phyloP scores from a whole-genome alignment of 306 rosid genomes.

The Glycine soja region DNA sequence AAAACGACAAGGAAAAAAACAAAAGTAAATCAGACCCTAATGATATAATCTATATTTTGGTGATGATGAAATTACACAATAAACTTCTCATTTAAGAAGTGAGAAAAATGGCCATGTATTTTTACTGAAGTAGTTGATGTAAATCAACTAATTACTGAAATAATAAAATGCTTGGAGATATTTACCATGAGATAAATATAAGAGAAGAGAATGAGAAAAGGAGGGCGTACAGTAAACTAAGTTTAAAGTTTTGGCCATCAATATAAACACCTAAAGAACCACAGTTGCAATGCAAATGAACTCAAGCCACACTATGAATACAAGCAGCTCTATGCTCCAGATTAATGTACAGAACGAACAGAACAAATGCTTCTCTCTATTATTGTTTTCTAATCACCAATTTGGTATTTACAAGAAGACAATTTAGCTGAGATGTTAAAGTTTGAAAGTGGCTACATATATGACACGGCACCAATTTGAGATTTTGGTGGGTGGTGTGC shows the following conservation, averaged over 20 bases:
- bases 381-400: background rate
- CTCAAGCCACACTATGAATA: background rate
- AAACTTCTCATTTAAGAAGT: constrained; percentile 20
- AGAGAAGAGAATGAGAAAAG: background rate
- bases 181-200: background rate
- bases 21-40: constrained; percentile 26
- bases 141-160: background rate
- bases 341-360: background rate
- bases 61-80: constrained; percentile 23
- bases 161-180: background rate
- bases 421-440: constrained; percentile 23
- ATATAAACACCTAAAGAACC: background rate
- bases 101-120: background rate
- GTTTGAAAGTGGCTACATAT: background rate
- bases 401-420: constrained; percentile 4
- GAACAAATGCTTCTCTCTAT: constrained; percentile 33
- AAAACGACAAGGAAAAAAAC: constrained; percentile 6
- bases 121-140: background rate
- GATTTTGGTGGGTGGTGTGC: background rate
- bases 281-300: constrained; percentile 30
- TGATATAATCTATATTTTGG: constrained; percentile 13
- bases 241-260: background rate
- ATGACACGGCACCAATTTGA: background rate
- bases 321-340: constrained; percentile 2
- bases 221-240: background rate